Evolutionary conservation across 768 basidiomycete species (phyloP).

Genomic region (Boletellus sp.): DNA sequence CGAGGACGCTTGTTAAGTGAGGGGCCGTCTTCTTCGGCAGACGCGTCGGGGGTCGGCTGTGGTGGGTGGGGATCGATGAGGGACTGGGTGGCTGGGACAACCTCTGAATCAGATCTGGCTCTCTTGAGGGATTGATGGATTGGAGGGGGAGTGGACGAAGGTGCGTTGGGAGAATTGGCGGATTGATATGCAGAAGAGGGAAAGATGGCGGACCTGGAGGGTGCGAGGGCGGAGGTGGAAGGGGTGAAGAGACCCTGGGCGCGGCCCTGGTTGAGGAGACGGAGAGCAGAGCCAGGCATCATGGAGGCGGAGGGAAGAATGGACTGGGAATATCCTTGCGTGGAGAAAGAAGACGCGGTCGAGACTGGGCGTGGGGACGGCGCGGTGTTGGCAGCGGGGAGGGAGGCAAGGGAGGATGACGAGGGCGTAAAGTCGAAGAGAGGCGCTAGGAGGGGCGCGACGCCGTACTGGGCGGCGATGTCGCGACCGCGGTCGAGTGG

Average conservation of each 20-base stretch:
- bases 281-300: slow-evolving; percentile 82
- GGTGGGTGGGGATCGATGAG: slow-evolving; percentile 15
- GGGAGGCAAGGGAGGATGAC: slow-evolving; percentile 62
- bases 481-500: slow-evolving; percentile 93
- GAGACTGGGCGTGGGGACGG: slow-evolving; percentile 63
- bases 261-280: slow-evolving; percentile 79
- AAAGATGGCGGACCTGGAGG: slow-evolving; percentile 45
- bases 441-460: slow-evolving; percentile 80
- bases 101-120: slow-evolving; percentile 66
- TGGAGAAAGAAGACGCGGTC: slow-evolving; percentile 64
- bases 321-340: slow-evolving; percentile 49
- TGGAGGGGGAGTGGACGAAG: slow-evolving; percentile 53
- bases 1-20: slow-evolving; percentile 72
- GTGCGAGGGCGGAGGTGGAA: slow-evolving; percentile 60
- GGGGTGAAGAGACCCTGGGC: slow-evolving; percentile 85
- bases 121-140: slow-evolving; percentile 49
- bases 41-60: slow-evolving; percentile 30
- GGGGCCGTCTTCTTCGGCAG: slow-evolving; percentile 54
- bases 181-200: slow-evolving; percentile 51
- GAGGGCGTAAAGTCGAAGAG: slow-evolving; percentile 91
- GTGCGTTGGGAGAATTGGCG: slow-evolving; percentile 47
- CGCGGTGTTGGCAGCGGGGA: slow-evolving; percentile 49
- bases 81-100: slow-evolving; percentile 23
- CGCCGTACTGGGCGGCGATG: slow-evolving; percentile 88
- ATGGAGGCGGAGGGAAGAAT: slow-evolving; percentile 76